Conservation (phyloP, 176 grass and related monocot genomes). For the Avena sativa region DNA sequence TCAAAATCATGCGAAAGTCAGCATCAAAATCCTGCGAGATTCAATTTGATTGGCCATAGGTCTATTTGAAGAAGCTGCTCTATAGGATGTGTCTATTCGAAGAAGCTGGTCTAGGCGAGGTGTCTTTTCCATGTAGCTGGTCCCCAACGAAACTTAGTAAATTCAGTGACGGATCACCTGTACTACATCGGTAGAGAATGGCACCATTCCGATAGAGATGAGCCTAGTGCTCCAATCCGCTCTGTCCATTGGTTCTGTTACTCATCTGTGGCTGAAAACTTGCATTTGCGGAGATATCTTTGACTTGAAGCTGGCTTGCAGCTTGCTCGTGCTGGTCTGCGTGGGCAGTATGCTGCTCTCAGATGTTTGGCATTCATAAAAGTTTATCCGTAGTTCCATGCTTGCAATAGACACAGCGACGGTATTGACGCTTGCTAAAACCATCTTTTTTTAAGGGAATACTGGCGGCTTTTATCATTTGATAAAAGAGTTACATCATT, state of each 20-base stretch:
- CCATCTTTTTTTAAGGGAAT: no score
- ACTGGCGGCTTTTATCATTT: no score
- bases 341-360: no score
- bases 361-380: background rate
- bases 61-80: background rate
- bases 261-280: background rate
- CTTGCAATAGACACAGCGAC: no score
- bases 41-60: background rate
- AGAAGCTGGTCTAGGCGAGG: background rate
- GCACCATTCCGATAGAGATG: background rate
- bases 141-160: background rate
- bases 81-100: background rate
- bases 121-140: background rate
- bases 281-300: background rate
- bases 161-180: background rate
- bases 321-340: background rate
- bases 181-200: background rate
- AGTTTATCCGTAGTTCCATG: background rate
- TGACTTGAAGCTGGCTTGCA: background rate
- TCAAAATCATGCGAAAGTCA: background rate
- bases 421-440: background rate
- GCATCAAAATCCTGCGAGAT: background rate
- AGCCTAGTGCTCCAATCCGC: background rate
- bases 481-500: no score
- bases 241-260: background rate